Base-by-base conservation (phyloP, 257 asterid genomes). In the Anisodus acutangulus region DNA sequence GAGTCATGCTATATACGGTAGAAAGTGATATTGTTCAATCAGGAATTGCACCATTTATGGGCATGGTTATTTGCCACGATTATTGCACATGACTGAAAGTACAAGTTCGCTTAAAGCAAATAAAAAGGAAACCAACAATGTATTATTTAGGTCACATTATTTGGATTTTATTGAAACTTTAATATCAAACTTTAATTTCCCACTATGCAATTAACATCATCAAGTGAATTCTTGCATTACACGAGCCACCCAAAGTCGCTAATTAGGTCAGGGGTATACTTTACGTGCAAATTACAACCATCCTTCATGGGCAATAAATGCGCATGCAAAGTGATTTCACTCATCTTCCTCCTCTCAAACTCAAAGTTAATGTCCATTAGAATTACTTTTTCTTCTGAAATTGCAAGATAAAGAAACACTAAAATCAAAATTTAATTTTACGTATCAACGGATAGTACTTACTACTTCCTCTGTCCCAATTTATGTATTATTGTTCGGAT, bases 201-300 rank as follows among this genome's bases (percentile, higher is more conserved):
- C 82, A 78, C 31, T 78, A 53, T 78, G 26, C 81, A 78, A 78
- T 78, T 49, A 78, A 53, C 49, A 78, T 53, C 16, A 78, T 54
- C 31, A 78, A 53, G 12, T 78, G 82, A 78, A 49, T 12, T 78
- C 9, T 53, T 78, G 49, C 81, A 26, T 76, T 76, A 76, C 26
- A 53, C 43, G 81, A 53, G 19, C 81, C 81, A 22, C 81, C 59
- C 82, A 78, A 35, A 78, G 62, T 53, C 16, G 82, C 5, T 53
- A 53, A 78, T 78, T 53, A 78, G 82, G 82, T 78, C 64, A 78
- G 26, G 53, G 64, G 64, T 78, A 78, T 78, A 53, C 82, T 78
- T 78, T 78, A 78, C 82, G 82, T 78, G 64, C 64, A 78, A 53
- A 53, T 78, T 13, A 78, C 49, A 78, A 78, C 82, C 64, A 78